Conservation (phyloP, 2,329 filamentous ascomycete species). For the Sphaceloma murrayae region DNA sequence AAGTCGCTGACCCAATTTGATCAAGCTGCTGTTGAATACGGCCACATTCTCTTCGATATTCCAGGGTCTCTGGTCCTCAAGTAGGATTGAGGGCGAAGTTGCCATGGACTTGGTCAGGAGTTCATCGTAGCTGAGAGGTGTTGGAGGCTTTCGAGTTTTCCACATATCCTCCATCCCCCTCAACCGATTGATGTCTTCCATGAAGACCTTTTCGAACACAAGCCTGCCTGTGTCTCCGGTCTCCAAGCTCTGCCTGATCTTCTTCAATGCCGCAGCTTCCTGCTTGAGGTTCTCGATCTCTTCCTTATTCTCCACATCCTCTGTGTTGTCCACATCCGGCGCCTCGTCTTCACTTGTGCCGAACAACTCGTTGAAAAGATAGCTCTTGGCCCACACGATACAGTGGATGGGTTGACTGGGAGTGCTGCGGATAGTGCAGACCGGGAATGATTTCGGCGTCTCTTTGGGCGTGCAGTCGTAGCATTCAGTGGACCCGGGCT, state of each 20-base stretch:
- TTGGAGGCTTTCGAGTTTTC: constrained; percentile 69
- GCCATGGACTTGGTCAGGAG: constrained; percentile 37
- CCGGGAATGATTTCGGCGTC: constrained; percentile 82
- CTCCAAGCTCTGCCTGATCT: constrained; percentile 71
- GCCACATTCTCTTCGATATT: constrained; percentile 70
- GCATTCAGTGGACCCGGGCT: constrained; percentile 75
- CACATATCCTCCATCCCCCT: constrained; percentile 92
- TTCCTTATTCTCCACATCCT: constrained; percentile 70
- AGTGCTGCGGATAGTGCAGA: constrained; percentile 94
- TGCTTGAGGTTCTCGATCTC: constrained; percentile 82
- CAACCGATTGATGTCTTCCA: constrained; percentile 70
- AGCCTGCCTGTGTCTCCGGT: constrained; percentile 65
- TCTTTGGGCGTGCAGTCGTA: constrained; percentile 92
- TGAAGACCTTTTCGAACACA: constrained; percentile 90
- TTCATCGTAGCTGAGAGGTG: constrained; percentile 61
- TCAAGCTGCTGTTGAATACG: constrained; percentile 77
- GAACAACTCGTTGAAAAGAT: constrained; percentile 89
- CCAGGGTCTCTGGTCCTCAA: constrained; percentile 69
- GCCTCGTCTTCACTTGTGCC: constrained; percentile 82
- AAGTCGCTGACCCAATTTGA: constrained; percentile 64
- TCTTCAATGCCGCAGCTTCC: constrained; percentile 74
- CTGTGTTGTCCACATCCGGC: constrained; percentile 66
- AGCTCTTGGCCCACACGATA: constrained; percentile 98
- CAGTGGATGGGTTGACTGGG: constrained; percentile 96
- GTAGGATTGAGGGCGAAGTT: constrained; percentile 12